phyloP scores from a whole-genome alignment of 768 basidiomycete genomes.

The Chiua virens region DNA sequence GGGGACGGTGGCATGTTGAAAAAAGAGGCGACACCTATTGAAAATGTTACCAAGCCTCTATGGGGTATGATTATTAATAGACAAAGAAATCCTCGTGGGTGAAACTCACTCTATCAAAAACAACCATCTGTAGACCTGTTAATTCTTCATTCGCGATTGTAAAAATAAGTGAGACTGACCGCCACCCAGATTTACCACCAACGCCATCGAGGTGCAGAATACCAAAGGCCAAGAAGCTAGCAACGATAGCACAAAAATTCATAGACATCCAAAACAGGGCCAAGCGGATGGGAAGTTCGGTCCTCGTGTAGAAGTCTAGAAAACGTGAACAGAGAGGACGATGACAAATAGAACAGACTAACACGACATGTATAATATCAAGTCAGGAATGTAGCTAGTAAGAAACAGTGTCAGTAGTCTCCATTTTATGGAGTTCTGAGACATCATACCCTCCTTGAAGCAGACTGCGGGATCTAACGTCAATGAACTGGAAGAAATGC shows the following conservation, averaged over 20 bases:
- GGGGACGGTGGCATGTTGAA: no score
- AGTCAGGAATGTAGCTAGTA: slow-evolving; percentile 53
- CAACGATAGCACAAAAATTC: slow-evolving; percentile 52
- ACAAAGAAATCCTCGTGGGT: not conserved
- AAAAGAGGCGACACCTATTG: slow-evolving; percentile 51
- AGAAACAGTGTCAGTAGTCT: not conserved
- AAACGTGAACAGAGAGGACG: not conserved
- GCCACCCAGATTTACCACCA: slow-evolving; percentile 13
- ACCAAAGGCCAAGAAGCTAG: slow-evolving; percentile 65
- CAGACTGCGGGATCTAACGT: slow-evolving; percentile 21
- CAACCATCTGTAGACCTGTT: slow-evolving; percentile 34
- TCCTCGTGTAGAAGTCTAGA: slow-evolving; percentile 53
- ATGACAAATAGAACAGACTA: slow-evolving; percentile 13
- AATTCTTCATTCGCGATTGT: not conserved
- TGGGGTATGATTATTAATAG: not conserved
- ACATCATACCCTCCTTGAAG: slow-evolving; percentile 46
- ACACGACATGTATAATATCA: slow-evolving; percentile 64
- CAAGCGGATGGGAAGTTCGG: slow-evolving; percentile 52
- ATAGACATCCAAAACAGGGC: slow-evolving; percentile 70
- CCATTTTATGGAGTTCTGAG: not conserved
- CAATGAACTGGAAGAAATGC: not conserved
- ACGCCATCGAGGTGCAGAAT: slow-evolving; percentile 38
- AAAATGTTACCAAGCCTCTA: slow-evolving; percentile 43
- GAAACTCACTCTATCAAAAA: slow-evolving; percentile 33
- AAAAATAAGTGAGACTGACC: slow-evolving; percentile 27